These are phyloP conservation scores for Nepenthes mirabilis DNA, from an alignment of 148 eudicot species.

Conservation along the genomic window DNA sequence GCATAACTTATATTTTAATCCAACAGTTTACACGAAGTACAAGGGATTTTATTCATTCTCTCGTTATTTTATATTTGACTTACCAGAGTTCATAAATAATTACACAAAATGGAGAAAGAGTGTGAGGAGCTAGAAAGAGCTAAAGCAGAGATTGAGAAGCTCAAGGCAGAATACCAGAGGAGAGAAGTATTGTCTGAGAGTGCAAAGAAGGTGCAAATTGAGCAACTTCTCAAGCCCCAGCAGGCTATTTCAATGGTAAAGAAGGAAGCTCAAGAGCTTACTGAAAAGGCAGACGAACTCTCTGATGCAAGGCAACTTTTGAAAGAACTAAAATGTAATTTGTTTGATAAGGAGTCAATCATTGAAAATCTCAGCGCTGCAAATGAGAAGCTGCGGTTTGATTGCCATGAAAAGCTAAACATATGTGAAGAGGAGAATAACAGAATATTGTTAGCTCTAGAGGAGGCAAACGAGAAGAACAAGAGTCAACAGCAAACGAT, in stretches of 20 bases:
- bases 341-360: too few relatives aligned
- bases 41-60: too few relatives aligned
- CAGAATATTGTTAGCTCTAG: slow-evolving; percentile 25
- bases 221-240: slow-evolving; percentile 27
- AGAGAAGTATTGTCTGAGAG: slow-evolving; percentile 25
- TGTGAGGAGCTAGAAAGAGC: slow-evolving; percentile 62
- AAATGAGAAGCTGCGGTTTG: slow-evolving; percentile 27
- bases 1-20: too few relatives aligned
- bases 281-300: slow-evolving; percentile 10
- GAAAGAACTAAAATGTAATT: too few relatives aligned
- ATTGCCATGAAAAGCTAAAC: slow-evolving; percentile 22
- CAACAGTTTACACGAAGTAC: too few relatives aligned
- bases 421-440: slow-evolving; percentile 40
- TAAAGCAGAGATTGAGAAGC: slow-evolving; percentile 52
- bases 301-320: too few relatives aligned
- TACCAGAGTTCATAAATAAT: too few relatives aligned
- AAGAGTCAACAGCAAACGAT: slow-evolving; percentile 21
- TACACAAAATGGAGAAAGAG: slow-evolving; percentile 32
- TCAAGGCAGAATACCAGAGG: slow-evolving; percentile 19
- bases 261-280: slow-evolving; percentile 27
- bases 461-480: slow-evolving; percentile 36
- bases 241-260: slow-evolving; percentile 22
- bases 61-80: too few relatives aligned
- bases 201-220: slow-evolving; percentile 25
- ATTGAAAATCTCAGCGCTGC: too few relatives aligned